A percentile compares a stretch with the other conserved stretches of the same genome.
Evolutionary conservation across 257 asterid species (phyloP).

Genomic region (Nicotiana knightiana): DNA sequence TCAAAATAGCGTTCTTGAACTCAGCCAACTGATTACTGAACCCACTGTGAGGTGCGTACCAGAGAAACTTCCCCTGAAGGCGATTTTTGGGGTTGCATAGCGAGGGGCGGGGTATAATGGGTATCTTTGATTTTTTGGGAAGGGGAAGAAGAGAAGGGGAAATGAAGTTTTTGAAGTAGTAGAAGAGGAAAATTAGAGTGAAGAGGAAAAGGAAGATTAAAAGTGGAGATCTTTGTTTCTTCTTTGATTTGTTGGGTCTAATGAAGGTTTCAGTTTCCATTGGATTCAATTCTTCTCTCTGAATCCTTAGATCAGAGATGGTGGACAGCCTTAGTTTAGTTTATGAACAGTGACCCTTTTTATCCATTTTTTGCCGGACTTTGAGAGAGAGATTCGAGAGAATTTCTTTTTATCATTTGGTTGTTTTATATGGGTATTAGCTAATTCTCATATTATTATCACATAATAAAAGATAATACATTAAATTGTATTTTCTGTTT

Average conservation of each 20-base stretch:
- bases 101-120: constrained; percentile 8
- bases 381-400: no score
- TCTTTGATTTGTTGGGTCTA: constrained; percentile 2
- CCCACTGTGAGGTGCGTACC: constrained; percentile 98
- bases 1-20: constrained; percentile 66
- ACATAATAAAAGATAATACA: no score
- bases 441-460: no score
- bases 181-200: constrained; percentile 34
- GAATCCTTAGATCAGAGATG: not conserved
- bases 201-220: constrained; percentile 17
- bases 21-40: constrained; percentile 92
- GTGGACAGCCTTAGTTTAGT: no score
- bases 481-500: no score
- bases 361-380: no score
- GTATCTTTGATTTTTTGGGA: constrained; percentile 26
- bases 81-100: constrained; percentile 17
- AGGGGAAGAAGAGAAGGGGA: constrained; percentile 31
- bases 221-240: constrained; percentile 11
- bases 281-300: not conserved
- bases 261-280: constrained; percentile 1
- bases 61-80: constrained; percentile 44
- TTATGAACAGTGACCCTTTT: no score
- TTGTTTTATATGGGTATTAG: no score
- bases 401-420: no score
- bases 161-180: constrained; percentile 31